phyloP scores from a whole-genome alignment of 2,329 filamentous ascomycete species.

The Fusarium goolgardi region DNA sequence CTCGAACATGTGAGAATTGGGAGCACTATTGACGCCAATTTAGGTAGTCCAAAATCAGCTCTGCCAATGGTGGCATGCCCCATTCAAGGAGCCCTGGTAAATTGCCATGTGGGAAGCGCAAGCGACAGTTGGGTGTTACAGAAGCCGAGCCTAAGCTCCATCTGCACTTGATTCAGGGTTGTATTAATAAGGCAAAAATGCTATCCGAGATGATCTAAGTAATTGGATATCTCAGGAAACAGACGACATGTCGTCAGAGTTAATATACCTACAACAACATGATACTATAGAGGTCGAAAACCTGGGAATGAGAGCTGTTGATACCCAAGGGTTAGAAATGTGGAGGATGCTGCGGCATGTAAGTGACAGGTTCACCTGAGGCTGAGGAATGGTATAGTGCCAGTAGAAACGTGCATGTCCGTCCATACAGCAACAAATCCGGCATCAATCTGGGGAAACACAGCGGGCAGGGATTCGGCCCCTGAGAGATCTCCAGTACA shows the following conservation, averaged over 20 bases:
- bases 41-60: too few species aligned
- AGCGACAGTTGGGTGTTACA: constrained; percentile 29
- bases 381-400: constrained; percentile 30
- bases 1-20: neutral
- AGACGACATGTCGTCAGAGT: constrained; percentile 1
- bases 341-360: constrained; percentile 3
- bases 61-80: neutral
- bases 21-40: too few species aligned
- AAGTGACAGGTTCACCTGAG: constrained; percentile 47
- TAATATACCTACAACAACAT: neutral
- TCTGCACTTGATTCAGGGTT: constrained; percentile 22
- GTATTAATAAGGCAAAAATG: constrained; percentile 5
- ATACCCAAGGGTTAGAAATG: neutral
- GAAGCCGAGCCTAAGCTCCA: constrained; percentile 24
- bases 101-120: constrained; percentile 46
- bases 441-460: constrained; percentile 38
- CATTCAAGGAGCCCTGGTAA: constrained; percentile 20
- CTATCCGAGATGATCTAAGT: constrained; percentile 1
- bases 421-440: constrained; percentile 1
- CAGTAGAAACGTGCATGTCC: constrained; percentile 2
- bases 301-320: neutral
- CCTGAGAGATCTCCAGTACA: constrained; percentile 22
- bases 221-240: neutral
- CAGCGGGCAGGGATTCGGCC: constrained; percentile 24
- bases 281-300: neutral